Evolutionary conservation across 768 basidiomycete genomes (phyloP).

Genomic region (Russula griseocarnosa): DNA sequence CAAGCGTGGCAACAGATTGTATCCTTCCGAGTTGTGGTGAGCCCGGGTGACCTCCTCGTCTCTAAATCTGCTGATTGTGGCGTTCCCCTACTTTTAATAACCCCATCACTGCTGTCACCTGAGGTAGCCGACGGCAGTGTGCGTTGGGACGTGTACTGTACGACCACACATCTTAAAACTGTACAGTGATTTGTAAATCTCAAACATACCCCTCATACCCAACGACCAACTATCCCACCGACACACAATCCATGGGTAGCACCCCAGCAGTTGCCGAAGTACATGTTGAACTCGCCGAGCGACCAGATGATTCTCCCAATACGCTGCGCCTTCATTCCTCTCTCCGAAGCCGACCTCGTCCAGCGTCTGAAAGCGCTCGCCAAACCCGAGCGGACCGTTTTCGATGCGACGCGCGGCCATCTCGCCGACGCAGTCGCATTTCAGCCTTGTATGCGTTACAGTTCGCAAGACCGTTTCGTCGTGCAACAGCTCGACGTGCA

Average conservation of each 20-base stretch:
- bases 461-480: constrained; percentile 42
- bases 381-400: constrained; percentile 21
- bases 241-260: constrained; percentile 8
- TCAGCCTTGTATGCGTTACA: constrained; percentile 41
- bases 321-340: constrained; percentile 25
- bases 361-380: constrained; percentile 22
- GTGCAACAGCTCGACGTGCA: constrained; percentile 41
- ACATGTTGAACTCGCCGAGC: constrained; percentile 23
- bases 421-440: constrained; percentile 42
- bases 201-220: neutral
- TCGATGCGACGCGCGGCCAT: constrained; percentile 25
- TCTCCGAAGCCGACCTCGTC: constrained; percentile 21
- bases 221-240: neutral
- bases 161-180: neutral
- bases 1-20: neutral
- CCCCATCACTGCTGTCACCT: neutral
- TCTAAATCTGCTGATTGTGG: constrained; percentile 11
- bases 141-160: neutral
- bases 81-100: constrained; percentile 16
- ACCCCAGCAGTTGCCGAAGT: constrained; percentile 15
- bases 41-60: constrained; percentile 2
- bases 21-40: neutral
- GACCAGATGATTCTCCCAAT: constrained; percentile 24
- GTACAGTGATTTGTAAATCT: neutral
- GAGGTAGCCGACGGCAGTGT: neutral